These are phyloP conservation scores for Aspergillus tubingensis DNA, from an alignment of 2,329 filamentous ascomycete species.

Conservation along the genomic window DNA sequence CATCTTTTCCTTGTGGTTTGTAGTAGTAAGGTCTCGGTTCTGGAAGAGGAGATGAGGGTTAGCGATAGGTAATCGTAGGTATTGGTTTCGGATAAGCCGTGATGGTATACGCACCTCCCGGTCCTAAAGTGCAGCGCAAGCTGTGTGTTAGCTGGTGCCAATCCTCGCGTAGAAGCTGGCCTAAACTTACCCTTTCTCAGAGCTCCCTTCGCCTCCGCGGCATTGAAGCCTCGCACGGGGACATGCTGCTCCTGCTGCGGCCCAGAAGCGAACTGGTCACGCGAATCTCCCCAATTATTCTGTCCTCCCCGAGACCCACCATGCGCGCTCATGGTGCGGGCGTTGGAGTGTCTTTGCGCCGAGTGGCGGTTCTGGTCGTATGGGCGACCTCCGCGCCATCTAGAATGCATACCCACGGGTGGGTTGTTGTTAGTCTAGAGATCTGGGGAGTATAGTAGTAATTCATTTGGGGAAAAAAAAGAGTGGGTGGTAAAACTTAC, in stretches of 20 bases:
- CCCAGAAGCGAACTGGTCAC: slow-evolving; percentile 22
- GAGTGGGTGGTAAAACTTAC: slow-evolving; percentile 24
- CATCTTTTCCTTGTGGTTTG: slow-evolving; percentile 41
- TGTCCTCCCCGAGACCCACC: slow-evolving; percentile 33
- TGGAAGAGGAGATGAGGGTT: slow-evolving; percentile 16
- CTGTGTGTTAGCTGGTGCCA: background rate
- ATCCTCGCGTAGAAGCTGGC: background rate
- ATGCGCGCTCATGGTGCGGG: slow-evolving; percentile 36
- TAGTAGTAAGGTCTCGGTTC: slow-evolving; percentile 41
- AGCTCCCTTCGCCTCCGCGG: slow-evolving; percentile 42
- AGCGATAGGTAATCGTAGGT: background rate
- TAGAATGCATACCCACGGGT: slow-evolving; percentile 15
- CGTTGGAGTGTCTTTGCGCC: slow-evolving; percentile 38
- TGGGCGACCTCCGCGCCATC: slow-evolving; percentile 44
- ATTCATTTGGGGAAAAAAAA: background rate
- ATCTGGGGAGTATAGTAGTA: background rate
- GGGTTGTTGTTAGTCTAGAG: background rate
- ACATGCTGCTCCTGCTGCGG: slow-evolving; percentile 42
- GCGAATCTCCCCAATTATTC: slow-evolving; percentile 32
- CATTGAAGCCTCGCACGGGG: slow-evolving; percentile 48
- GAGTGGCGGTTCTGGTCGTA: slow-evolving; percentile 40
- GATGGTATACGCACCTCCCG: slow-evolving; percentile 29
- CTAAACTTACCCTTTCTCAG: slow-evolving; percentile 41
- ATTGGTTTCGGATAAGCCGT: no score
- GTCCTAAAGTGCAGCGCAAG: slow-evolving; percentile 20